phyloP scores from a whole-genome alignment of 352 stramenopile species.

The Globisporangium parvum region DNA sequence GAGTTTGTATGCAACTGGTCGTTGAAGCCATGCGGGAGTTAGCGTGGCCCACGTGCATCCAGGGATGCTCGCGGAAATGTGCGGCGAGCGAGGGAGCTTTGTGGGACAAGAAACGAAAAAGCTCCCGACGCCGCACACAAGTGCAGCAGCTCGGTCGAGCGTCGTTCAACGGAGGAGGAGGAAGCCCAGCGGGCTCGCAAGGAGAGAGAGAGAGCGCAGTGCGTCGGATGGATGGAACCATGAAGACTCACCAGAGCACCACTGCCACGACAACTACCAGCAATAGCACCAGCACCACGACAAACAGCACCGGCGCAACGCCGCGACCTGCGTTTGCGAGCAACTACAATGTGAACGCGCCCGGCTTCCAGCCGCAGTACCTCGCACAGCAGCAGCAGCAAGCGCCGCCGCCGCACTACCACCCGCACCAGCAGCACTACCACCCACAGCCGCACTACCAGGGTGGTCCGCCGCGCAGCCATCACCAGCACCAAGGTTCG shows the following conservation, averaged over 20 bases:
- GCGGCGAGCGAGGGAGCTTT: neutral
- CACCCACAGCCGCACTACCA: conserved; percentile 19
- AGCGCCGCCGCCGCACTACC: conserved; percentile 2
- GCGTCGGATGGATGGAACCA: conserved; percentile 32
- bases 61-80: neutral
- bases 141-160: neutral
- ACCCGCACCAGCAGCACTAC: conserved; percentile 21
- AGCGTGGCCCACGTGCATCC: no score
- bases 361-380: conserved; percentile 35
- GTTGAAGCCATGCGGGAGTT: no score
- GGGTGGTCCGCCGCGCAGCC: conserved; percentile 27
- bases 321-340: conserved; percentile 10
- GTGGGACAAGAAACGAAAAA: conserved; percentile 8
- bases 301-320: conserved; percentile 4
- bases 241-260: conserved; percentile 38
- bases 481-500: conserved; percentile 38
- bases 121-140: neutral
- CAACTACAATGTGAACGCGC: conserved; percentile 27
- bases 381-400: conserved; percentile 31
- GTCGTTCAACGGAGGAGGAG: neutral
- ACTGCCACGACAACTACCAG: conserved; percentile 9
- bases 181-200: conserved; percentile 5
- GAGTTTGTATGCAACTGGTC: no score
- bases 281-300: neutral
- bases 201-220: neutral